Base-by-base conservation (phyloP, 176 grass and related monocot species). In the Musa troglodytarum region DNA sequence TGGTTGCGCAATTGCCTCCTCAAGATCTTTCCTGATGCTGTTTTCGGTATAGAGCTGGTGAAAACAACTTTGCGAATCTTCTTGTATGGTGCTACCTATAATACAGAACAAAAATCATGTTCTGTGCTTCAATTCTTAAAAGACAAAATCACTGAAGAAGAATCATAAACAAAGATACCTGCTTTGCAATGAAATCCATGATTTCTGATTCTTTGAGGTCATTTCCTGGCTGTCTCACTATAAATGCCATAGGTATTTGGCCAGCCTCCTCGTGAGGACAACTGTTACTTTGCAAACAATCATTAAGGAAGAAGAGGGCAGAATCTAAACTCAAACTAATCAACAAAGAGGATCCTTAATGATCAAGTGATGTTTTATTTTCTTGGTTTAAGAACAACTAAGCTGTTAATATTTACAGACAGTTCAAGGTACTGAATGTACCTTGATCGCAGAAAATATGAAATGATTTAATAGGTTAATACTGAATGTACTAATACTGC, bases 1-100 rank as follows among this genome's bases (percentile, higher is more conserved):
- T 77, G 26, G 1, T 78, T 78, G 22, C 57, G 11, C 11, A 86
- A 49, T 76, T 86, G 74, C n/a, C 75, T n/a, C 24, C 84, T 86
- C 84, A 71, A 69, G 20, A 86, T 82, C 79, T 86, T 86, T 2
- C 84, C 80, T 22, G 79, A 7, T 25, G 79, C 29, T 43, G 84
- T 79, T 82, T 69, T 86, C 9, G 84, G 69, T 65, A 86, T 82
- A 12, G 70, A 82, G 51, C 75, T 61, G 15, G 69, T 63, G 25
- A 86, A 82, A 9, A 63, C 16, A 68, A 86, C 84, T 58, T 65
- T 77, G 16, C 75, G 79, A 51, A 86, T 79, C 54, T 82, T 86
- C 51, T 86, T 86, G 15, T 82, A 86, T 50, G 84, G 80, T 28
- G 75, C 76, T 52, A 86, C 84, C 84, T 86, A 66, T 52, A 67